Conservation (phyloP, 2,329 filamentous ascomycete genomes). For the Claviceps cyperi region DNA sequence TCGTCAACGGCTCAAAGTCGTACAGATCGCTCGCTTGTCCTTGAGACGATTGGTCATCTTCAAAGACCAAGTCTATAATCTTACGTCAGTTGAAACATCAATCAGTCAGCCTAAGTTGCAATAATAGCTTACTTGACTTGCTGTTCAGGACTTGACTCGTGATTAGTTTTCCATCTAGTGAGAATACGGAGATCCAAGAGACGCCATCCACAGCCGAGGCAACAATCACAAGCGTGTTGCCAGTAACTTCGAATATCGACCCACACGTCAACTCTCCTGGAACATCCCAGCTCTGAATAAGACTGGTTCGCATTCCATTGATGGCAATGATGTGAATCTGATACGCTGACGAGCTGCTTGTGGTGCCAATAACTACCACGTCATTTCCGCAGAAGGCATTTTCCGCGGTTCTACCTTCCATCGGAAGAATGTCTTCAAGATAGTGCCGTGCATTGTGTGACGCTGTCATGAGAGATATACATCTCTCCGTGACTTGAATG, state of each 20-base stretch:
- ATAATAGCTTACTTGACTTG: not conserved
- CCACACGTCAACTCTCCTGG: constrained; percentile 37
- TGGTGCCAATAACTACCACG: constrained; percentile 28
- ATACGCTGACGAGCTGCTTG: constrained; percentile 22
- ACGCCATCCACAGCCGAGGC: constrained; percentile 19
- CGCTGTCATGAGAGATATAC: constrained; percentile 24
- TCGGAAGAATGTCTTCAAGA: constrained; percentile 17
- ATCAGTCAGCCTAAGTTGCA: not conserved
- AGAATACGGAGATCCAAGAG: constrained; percentile 21
- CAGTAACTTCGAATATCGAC: constrained; percentile 16
- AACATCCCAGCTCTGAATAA: constrained; percentile 18
- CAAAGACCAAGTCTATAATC: not conserved
- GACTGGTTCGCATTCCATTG: constrained; percentile 18
- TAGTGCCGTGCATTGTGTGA: constrained; percentile 20
- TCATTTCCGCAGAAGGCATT: constrained; percentile 27
- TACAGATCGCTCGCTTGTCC: not conserved
- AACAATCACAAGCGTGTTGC: constrained; percentile 16
- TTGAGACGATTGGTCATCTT: not conserved
- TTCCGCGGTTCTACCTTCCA: constrained; percentile 18
- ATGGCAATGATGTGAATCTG: constrained; percentile 25
- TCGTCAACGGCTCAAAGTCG: constrained; percentile 29
- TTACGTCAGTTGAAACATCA: not conserved
- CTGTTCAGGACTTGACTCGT: constrained; percentile 5
- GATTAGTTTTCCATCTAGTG: constrained; percentile 12
- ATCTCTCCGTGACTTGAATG: constrained; percentile 40